These are phyloP conservation scores for Mycena sp. DNA, from an alignment of 1,284 basidiomycete genomes.

Conservation along the genomic window DNA sequence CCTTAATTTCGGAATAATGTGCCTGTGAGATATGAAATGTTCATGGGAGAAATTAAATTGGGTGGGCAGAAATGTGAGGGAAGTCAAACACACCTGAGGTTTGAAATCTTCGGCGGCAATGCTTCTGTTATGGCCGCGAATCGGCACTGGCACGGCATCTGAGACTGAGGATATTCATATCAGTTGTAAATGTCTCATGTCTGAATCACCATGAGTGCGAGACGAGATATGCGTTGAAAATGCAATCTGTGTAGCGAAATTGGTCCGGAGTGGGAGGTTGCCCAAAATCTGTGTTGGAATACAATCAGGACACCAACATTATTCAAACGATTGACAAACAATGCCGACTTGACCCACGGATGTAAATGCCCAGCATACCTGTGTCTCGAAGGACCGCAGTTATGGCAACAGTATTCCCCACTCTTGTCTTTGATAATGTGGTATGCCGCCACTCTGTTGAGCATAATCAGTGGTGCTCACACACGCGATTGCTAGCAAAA, in stretches of 20 bases:
- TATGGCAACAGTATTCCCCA: background rate
- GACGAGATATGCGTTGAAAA: too few species aligned
- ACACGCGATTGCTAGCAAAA: background rate
- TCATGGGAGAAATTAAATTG: background rate
- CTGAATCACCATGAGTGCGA: background rate
- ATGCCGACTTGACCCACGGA: too few species aligned
- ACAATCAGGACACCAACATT: too few species aligned
- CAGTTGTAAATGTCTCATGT: background rate
- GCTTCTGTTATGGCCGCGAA: background rate
- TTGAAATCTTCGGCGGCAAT: conserved; percentile 2
- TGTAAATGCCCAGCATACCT: too few species aligned
- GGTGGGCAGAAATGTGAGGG: background rate
- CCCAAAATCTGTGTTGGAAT: too few species aligned
- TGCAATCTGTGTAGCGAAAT: background rate
- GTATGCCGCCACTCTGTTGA: background rate
- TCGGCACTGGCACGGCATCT: background rate
- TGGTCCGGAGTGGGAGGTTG: background rate
- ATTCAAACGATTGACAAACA: too few species aligned
- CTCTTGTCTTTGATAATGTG: background rate
- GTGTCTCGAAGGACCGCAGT: too few species aligned
- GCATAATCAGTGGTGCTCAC: background rate
- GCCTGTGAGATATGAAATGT: conserved; percentile 2
- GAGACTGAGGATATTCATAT: background rate
- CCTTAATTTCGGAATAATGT: background rate
- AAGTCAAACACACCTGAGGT: background rate